Evolutionary conservation across 345 rosid genomes (phyloP).

Genomic region (Boechera stricta): DNA sequence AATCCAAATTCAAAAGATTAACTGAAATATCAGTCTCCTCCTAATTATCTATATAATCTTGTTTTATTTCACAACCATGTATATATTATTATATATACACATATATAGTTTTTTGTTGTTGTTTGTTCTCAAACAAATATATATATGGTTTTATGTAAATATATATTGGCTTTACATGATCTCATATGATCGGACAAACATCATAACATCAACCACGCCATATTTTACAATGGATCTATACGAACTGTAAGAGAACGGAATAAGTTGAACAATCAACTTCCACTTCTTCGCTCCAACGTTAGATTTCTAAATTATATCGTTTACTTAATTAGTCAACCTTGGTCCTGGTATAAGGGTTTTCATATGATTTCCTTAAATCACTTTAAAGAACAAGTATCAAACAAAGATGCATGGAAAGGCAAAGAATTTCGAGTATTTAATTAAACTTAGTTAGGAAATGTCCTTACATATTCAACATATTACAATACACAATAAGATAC

Average conservation of each 20-base stretch:
- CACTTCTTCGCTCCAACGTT: background rate
- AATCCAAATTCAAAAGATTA: conserved; percentile 14
- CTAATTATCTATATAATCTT: conserved; percentile 1
- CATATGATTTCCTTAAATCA: background rate
- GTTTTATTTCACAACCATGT: background rate
- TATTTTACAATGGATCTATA: background rate
- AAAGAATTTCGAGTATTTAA: background rate
- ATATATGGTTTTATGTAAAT: conserved; percentile 1
- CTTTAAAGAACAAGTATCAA: background rate
- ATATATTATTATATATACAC: background rate
- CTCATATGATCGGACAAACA: conserved; percentile 6
- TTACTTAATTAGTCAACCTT: background rate
- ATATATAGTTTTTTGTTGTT: background rate
- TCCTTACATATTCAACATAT: conserved; percentile 20
- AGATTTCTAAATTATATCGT: background rate
- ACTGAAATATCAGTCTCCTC: conserved; percentile 5
- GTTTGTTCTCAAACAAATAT: background rate
- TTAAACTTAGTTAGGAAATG: background rate
- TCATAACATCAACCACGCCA: conserved; percentile 20
- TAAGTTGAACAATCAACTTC: background rate
- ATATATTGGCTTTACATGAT: conserved; percentile 8
- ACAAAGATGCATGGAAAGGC: conserved; percentile 10
- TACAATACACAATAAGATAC: conserved; percentile 39
- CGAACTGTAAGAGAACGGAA: background rate
- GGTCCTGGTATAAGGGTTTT: background rate